Conservation (phyloP, 306 rosid genomes). For the Prunus fruticosa region DNA sequence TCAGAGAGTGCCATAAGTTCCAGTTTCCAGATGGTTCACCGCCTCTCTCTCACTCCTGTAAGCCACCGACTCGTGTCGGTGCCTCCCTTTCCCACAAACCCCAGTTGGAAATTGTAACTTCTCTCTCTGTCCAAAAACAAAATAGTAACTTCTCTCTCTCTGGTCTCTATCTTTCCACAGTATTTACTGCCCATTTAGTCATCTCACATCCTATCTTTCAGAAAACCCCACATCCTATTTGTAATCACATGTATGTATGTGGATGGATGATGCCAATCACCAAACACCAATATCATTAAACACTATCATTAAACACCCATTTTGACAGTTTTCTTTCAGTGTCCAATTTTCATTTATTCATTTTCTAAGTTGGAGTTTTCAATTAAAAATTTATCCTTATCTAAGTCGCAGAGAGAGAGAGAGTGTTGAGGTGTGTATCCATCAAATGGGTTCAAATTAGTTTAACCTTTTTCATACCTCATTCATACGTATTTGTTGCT, state of each 20-base stretch:
- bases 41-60: not conserved
- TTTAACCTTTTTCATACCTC: not conserved
- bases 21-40: not conserved
- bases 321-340: not conserved
- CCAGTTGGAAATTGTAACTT: not conserved
- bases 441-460: not conserved
- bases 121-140: too few relatives aligned
- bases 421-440: too few relatives aligned
- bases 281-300: not conserved
- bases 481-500: constrained; percentile 14
- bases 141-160: not conserved
- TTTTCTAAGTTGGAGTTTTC: not conserved
- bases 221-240: not conserved
- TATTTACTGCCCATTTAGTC: constrained; percentile 25
- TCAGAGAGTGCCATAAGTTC: not conserved
- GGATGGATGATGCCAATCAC: not conserved
- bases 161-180: not conserved
- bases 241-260: not conserved
- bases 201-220: constrained; percentile 14
- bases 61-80: constrained; percentile 38
- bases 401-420: too few relatives aligned
- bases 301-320: not conserved
- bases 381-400: too few relatives aligned
- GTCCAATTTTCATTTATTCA: not conserved
- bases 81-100: constrained; percentile 10